A percentile compares a stretch with the other conserved stretches of the same genome.
Conservation (phyloP, 2,329 filamentous ascomycete genomes). For the Colletotrichum tamarilloi region DNA sequence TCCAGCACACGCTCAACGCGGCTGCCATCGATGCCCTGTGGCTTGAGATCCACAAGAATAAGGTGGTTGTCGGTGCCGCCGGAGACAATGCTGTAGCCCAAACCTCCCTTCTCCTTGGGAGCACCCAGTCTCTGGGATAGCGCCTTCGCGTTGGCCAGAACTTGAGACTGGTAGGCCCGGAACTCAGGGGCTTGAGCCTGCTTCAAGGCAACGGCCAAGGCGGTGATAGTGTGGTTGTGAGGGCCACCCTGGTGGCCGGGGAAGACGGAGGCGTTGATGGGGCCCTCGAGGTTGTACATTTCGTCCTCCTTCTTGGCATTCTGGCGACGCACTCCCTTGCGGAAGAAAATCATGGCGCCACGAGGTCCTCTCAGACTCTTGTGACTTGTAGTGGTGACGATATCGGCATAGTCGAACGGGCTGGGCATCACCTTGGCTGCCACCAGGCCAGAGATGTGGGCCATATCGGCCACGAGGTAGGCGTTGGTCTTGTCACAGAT, state of each 20-base stretch:
- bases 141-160: constrained; percentile 90
- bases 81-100: constrained; percentile 90
- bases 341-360: constrained; percentile 98
- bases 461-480: constrained; percentile 96
- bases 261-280: constrained; percentile 97
- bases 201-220: constrained; percentile 92
- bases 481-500: constrained; percentile 92
- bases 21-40: constrained; percentile 86
- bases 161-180: constrained; percentile 89
- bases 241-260: constrained; percentile 97
- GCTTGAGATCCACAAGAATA: constrained; percentile 90
- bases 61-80: constrained; percentile 98
- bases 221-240: constrained; percentile 99
- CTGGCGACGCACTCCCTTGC: constrained; percentile 86
- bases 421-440: constrained; percentile 91
- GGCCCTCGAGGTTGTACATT: constrained; percentile 88
- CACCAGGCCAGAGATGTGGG: constrained; percentile 94
- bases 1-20: constrained; percentile 92
- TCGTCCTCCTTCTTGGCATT: constrained; percentile 89
- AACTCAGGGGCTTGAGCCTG: constrained; percentile 92
- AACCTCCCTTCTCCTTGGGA: constrained; percentile 77
- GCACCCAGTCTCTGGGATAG: constrained; percentile 77
- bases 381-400: constrained; percentile 98
- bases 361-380: constrained; percentile 95
- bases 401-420: constrained; percentile 89